Evolutionary conservation across 805 yeast genomes (phyloP), one percentile per base, ranked within the genome.

Genomic region (Wickerhamomyces canadensis): DNA sequence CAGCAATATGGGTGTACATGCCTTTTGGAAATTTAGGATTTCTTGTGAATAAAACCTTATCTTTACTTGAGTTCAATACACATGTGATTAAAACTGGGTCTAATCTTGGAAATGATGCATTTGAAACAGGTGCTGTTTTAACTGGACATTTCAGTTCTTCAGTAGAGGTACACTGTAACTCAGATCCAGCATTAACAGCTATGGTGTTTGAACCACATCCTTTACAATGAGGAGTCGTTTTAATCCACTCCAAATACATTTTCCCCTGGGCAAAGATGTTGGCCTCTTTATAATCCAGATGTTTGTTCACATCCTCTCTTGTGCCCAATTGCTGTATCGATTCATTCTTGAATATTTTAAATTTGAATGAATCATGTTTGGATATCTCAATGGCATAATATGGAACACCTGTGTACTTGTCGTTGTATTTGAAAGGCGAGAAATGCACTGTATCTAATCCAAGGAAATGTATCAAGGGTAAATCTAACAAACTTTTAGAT

Each of bases 31-130:
- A 74, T 35, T 94, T 67, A 39, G 72, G 70, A 40, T 74, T 70
- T 39, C 84, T 71, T 4, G 89, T 93, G 15, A 89, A 62, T 19
- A 91, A 69, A 11, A 86, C 69, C 55, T 77, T 76, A 34, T 76
- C 62, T 16, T 79, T 74, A 14, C 75, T 75, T 9, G 66, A 48
- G 52, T 83, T 81, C 25, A 85, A 65, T 12, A 88, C 76, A 10
- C 93, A 93, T 10, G 85, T 78, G 43, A 91, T 91, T 27, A 86
- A 72, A 6, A 84, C 91, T 6, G 95, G 85, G 55, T 91, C 98
- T 1, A 95, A 78, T 38, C 98, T 68, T n/a, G 98, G 98, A 66
- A 86, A 91, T 14, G 86, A 76, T n/a, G 86, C 81, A 57, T 91
- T 89, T 31, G 84, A 77, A 17, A 85, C 81, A 0, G 55, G 52